phyloP scores from a whole-genome alignment of 1,284 basidiomycete genomes.

The Fomes fomentarius region DNA sequence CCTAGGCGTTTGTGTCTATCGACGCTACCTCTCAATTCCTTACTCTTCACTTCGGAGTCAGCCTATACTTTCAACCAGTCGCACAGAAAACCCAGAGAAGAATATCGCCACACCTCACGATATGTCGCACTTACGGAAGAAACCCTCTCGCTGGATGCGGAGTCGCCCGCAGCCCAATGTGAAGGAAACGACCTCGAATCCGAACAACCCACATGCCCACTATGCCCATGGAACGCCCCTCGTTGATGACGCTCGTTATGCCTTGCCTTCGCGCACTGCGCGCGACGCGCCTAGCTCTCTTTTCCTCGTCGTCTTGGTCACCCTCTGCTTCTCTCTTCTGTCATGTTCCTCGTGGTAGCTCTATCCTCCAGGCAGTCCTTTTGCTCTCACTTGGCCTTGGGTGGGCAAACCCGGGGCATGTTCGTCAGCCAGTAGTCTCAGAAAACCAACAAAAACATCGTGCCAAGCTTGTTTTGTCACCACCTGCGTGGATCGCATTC shows the following conservation, averaged over 20 bases:
- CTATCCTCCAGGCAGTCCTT: background rate
- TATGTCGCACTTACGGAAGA: conserved; percentile 20
- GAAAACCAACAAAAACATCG: background rate
- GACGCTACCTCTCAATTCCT: background rate
- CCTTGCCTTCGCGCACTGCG: conserved; percentile 15
- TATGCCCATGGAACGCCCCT: conserved; percentile 26
- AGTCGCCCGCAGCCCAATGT: background rate
- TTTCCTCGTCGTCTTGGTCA: conserved; percentile 1
- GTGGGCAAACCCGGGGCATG: background rate
- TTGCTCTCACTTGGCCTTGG: background rate
- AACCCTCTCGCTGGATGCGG: background rate
- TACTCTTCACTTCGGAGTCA: background rate
- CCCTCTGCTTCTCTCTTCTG: background rate
- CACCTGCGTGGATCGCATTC: background rate
- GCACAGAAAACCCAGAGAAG: conserved; percentile 8
- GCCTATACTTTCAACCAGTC: background rate
- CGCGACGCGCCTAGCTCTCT: conserved; percentile 15
- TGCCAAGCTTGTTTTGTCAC: background rate
- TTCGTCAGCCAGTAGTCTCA: background rate
- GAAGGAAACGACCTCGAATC: conserved; percentile 2
- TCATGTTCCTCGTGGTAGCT: background rate
- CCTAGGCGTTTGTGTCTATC: background rate
- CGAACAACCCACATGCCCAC: conserved; percentile 5
- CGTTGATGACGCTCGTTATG: conserved; percentile 29
- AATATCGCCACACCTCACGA: conserved; percentile 10